Evolutionary conservation across 306 rosid genomes (phyloP).

Genomic region (Argentina anserina): DNA sequence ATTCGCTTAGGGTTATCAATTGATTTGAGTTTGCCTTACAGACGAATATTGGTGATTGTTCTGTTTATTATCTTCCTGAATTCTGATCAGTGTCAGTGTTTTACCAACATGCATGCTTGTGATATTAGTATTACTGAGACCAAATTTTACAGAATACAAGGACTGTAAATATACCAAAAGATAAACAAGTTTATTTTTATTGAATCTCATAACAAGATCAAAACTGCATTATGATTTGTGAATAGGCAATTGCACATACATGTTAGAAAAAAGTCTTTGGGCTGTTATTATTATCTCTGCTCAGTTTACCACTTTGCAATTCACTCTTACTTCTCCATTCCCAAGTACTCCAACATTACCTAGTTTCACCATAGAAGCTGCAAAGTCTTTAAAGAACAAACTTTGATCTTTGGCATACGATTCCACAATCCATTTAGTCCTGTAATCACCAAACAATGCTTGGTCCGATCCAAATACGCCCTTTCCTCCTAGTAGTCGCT

Average conservation of each 20-base stretch:
- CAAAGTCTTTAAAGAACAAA: constrained; percentile 55
- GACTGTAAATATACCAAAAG: background rate
- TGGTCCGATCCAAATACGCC: constrained; percentile 72
- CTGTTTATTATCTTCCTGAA: background rate
- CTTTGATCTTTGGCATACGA: constrained; percentile 56
- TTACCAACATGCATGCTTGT: background rate
- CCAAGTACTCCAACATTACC: constrained; percentile 52
- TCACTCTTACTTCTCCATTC: constrained; percentile 53
- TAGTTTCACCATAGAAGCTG: constrained; percentile 60
- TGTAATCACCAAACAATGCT: constrained; percentile 46
- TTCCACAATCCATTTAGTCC: constrained; percentile 66
- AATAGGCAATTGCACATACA: background rate
- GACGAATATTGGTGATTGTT: background rate
- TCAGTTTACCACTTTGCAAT: constrained; percentile 53
- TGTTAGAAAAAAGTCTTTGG: background rate
- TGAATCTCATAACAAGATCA: background rate
- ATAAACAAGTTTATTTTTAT: background rate
- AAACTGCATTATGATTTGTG: background rate
- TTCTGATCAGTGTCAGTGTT: background rate
- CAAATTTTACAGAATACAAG: background rate
- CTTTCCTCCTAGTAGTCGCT: constrained; percentile 38
- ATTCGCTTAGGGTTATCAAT: background rate
- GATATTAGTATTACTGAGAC: background rate
- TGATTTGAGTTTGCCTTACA: background rate
- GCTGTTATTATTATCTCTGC: constrained; percentile 1